Evolutionary conservation across 2,329 filamentous ascomycete genomes (phyloP).

Genomic region (Colletotrichum sp.): DNA sequence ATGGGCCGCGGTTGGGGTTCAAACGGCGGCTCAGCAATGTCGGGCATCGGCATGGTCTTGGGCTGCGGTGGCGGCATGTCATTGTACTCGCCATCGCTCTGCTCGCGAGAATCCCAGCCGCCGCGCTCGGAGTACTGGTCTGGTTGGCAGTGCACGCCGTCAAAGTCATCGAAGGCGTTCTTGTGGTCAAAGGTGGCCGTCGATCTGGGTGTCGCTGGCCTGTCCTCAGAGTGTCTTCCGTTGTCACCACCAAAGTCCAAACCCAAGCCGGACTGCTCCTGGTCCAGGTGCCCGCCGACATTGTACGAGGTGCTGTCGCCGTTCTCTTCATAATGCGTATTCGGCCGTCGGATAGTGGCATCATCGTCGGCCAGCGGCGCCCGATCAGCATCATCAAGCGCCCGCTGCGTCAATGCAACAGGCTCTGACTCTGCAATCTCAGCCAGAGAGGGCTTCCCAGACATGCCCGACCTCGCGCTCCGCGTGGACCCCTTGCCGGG

Average conservation of each 20-base stretch:
- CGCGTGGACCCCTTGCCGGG: slow-evolving; percentile 59
- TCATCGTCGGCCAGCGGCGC: slow-evolving; percentile 41
- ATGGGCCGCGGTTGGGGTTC: slow-evolving; percentile 18
- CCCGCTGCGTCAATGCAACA: slow-evolving; percentile 53
- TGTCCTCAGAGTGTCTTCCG: slow-evolving; percentile 16
- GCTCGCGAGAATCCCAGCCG: slow-evolving; percentile 22
- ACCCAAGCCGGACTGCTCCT: neutral
- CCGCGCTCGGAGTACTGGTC: slow-evolving; percentile 38
- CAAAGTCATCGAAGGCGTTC: slow-evolving; percentile 79
- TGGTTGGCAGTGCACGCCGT: slow-evolving; percentile 77
- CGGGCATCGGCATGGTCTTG: slow-evolving; percentile 24
- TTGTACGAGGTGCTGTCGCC: slow-evolving; percentile 18
- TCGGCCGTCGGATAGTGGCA: slow-evolving; percentile 34
- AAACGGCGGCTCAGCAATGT: slow-evolving; percentile 24
- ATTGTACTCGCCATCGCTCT: neutral
- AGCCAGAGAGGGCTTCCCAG: slow-evolving; percentile 54
- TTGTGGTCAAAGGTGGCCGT: slow-evolving; percentile 53
- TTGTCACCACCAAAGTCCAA: slow-evolving; percentile 12
- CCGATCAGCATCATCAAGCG: slow-evolving; percentile 59
- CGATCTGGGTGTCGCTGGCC: slow-evolving; percentile 28
- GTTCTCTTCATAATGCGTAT: slow-evolving; percentile 21
- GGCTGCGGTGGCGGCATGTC: slow-evolving; percentile 14
- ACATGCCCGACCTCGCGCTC: slow-evolving; percentile 47
- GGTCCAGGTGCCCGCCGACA: slow-evolving; percentile 37
- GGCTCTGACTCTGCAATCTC: slow-evolving; percentile 65